These are phyloP conservation scores for Termitomyces sp. DNA, from an alignment of 768 basidiomycete species.

Conservation along the genomic window DNA sequence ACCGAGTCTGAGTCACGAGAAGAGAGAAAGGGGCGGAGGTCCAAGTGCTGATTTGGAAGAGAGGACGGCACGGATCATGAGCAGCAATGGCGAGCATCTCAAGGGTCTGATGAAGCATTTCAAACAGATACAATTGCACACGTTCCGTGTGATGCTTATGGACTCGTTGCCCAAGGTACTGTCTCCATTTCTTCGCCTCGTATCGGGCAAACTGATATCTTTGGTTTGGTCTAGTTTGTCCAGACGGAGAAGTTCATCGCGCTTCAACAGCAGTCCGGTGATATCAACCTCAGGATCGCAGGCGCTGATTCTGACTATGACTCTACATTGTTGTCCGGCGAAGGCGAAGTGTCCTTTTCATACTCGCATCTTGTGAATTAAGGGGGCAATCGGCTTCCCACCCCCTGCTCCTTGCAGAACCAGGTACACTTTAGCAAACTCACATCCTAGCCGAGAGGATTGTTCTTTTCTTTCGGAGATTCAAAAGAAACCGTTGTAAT, in stretches of 20 bases:
- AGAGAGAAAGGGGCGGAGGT: neutral
- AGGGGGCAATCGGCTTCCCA: neutral
- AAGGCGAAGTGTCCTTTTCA: conserved; percentile 1
- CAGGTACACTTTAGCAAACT: neutral
- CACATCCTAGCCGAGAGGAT: neutral
- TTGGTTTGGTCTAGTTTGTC: conserved; percentile 5
- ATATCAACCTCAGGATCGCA: neutral
- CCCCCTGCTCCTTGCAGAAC: neutral
- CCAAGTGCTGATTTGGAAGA: neutral
- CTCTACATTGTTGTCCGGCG: neutral
- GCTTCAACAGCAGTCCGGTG: conserved; percentile 2
- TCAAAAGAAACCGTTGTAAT: neutral
- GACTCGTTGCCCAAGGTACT: conserved; percentile 15
- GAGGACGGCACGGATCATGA: conserved; percentile 7
- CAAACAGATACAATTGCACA: conserved; percentile 10
- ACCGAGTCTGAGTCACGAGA: neutral
- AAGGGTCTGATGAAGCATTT: conserved; percentile 8
- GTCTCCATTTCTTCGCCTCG: neutral
- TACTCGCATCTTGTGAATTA: conserved; percentile 10
- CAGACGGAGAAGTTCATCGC: conserved; percentile 9
- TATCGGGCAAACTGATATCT: neutral
- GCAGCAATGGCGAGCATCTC: conserved; percentile 11
- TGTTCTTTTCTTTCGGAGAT: neutral
- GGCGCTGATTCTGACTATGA: neutral
- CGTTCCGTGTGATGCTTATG: conserved; percentile 14